These are phyloP conservation scores for Guadua angustifolia DNA, from an alignment of 176 grass and related monocot species.

Conservation along the genomic window DNA sequence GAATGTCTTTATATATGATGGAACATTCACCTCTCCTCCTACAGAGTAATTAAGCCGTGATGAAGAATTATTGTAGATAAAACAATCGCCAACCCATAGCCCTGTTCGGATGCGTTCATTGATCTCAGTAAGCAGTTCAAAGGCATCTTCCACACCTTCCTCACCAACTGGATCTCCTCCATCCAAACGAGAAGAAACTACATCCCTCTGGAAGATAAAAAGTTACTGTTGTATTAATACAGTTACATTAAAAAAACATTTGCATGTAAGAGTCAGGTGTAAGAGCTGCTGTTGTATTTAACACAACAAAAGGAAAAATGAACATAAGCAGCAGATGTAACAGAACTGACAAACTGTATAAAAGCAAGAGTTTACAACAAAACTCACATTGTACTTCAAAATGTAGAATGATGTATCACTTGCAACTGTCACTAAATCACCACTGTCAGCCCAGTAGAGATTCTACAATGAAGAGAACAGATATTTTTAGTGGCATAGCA, in stretches of 20 bases:
- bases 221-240: conserved; percentile 31
- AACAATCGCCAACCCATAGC: conserved; percentile 98
- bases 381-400: conserved; percentile 95
- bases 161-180: conserved; percentile 74
- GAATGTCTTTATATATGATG: neutral
- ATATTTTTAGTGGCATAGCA: conserved; percentile 6
- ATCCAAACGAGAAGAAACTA: conserved; percentile 86
- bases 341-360: conserved; percentile 17
- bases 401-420: conserved; percentile 97
- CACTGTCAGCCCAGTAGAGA: conserved; percentile 96
- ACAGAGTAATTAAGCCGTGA: conserved; percentile 95
- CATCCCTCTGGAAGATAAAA: conserved; percentile 71
- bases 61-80: conserved; percentile 99
- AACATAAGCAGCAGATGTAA: conserved; percentile 20
- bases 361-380: conserved; percentile 13
- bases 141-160: conserved; percentile 96
- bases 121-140: conserved; percentile 96
- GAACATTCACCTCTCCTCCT: conserved; percentile 82
- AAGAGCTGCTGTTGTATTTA: neutral
- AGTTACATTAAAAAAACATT: neutral
- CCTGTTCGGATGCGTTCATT: conserved; percentile 95
- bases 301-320: neutral
- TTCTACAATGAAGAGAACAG: conserved; percentile 59
- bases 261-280: neutral
- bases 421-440: conserved; percentile 92